Base-by-base conservation (phyloP, 108 stramenopile genomes). In the Mediolabrus comicus region DNA sequence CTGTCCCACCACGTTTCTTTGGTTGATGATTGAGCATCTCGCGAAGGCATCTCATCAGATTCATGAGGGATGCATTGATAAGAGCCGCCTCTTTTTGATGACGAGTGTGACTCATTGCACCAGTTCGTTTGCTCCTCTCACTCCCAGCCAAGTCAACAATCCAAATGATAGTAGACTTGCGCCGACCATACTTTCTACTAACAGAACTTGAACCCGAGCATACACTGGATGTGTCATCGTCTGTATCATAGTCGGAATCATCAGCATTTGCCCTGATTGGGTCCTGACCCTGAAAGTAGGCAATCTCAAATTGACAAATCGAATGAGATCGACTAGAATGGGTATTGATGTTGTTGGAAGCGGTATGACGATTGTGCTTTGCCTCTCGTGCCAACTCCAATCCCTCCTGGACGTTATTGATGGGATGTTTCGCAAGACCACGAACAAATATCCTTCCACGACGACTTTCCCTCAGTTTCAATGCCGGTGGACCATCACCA, bases 91-190 rank as follows among this genome's bases (percentile, higher is more conserved):
- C 99, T 71, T 94, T 91, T 80, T 97, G 97, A 7, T 92, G 89
- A n/a, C 76, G 65, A 65, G 81, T 69, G 9, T 83, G 60, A 8
- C 94, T 87, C 0, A 71, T 68, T 16, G 63, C 62, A 2, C 79
- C 80, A 3, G 97, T 97, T 27, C 96, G 81, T 32, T 96, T 92
- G 58, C 83, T 78, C 3, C 99, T 77, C 73, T 99, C 99, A 63
- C 92, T 94, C 8, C 99, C 99, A 4, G 99, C 99, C 46, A 99
- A 77, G 66, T 99, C 99, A 1, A 99, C 98, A 49, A 99, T 92
- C 95, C 91, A 96, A 53, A 98, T 65, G 17, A 78, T 91, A 9
- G 74, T 66, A n/a, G 79, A 72, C 34, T 80, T 76, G 43, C 70
- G 70, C 43, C 36, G 52, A n/a, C 29, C 2, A 51, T 59, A 49